Percentiles rank a stretch among this genome's conserved stretches.
phyloP scores from a whole-genome alignment of 2,329 filamentous ascomycete species.

The Penicillium sp. region DNA sequence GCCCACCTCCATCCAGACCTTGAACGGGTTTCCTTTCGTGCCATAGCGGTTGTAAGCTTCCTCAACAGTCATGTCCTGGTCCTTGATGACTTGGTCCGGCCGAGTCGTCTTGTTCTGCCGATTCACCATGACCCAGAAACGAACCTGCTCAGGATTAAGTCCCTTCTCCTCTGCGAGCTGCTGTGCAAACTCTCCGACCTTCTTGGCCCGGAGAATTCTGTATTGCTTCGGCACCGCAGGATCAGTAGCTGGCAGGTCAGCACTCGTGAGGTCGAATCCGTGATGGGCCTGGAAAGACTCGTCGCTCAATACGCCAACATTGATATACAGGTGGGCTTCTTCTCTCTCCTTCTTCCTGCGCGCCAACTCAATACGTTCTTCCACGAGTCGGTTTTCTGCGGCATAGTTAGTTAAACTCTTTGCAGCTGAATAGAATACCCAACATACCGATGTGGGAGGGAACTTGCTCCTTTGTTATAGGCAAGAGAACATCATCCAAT shows the following conservation, averaged over 20 bases:
- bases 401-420: no score
- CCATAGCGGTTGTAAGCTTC: constrained; percentile 62
- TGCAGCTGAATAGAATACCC: background rate
- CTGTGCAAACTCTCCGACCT: constrained; percentile 63
- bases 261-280: constrained; percentile 72
- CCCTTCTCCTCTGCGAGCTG: constrained; percentile 62
- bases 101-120: constrained; percentile 93
- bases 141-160: constrained; percentile 59
- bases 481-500: constrained; percentile 70
- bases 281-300: constrained; percentile 71
- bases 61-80: constrained; percentile 66
- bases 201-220: constrained; percentile 64
- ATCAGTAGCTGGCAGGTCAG: constrained; percentile 56
- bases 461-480: constrained; percentile 66
- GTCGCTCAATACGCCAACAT: constrained; percentile 70
- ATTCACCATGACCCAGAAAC: constrained; percentile 96
- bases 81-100: constrained; percentile 79
- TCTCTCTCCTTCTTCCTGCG: constrained; percentile 77
- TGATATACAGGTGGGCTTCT: constrained; percentile 87
- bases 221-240: constrained; percentile 63
- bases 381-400: no score
- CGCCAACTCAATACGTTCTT: constrained; percentile 58
- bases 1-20: constrained; percentile 77
- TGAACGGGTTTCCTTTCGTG: constrained; percentile 60
- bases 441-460: constrained; percentile 60